Evolutionary conservation across 257 asterid genomes (phyloP), one percentile per base, ranked within the genome.

Genomic region (Solanum boliviense): DNA sequence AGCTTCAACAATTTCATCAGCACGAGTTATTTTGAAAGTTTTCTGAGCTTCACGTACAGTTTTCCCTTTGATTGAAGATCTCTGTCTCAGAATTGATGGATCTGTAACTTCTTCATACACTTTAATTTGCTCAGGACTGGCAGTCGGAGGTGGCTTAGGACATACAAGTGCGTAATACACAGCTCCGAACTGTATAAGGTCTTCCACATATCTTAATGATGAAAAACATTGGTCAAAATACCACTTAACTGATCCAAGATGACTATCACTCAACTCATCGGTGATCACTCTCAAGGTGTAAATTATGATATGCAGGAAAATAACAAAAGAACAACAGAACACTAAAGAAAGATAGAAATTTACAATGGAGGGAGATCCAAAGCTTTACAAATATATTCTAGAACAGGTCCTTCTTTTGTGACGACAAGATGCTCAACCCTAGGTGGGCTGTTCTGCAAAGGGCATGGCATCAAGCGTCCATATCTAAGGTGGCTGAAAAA

Each of bases 151-250:
- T 72, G 98, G 98, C 90, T 93, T 90, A 38, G 99, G 99, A 92
- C 98, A 97, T 87, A 97, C 98, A 89, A 97, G 95, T 84, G 98
- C 98, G 84, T 94, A 95, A 91, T 93, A 93, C 65, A 97, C 96
- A 68, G 99, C 98, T 89, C 99, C 99, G 85, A 97, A 97, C 74
- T 93, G 98, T 92, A 97, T 95, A 82, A 97, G 98, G 90, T 97
- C 98, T 86, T 95, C 94, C 91, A 97, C 98, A 91, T 84, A 97
- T 90, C 99, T 97, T 92, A 87, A 89, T 84, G 68, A 91, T 32
- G 86, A 88, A 90, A 44, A 84, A 34, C 65, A 35, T 52, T 15
- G 58, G 34, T 88, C 84, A 90, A 87, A 85, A 86, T 84, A 32
- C 88, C 88, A 89, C 86, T 87, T 39, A 75, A 67, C 58, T n/a